A percentile compares a stretch with the other conserved stretches of the same genome.
Conservation (phyloP, 2,329 filamentous ascomycete species). For the Metarhizium sp. region DNA sequence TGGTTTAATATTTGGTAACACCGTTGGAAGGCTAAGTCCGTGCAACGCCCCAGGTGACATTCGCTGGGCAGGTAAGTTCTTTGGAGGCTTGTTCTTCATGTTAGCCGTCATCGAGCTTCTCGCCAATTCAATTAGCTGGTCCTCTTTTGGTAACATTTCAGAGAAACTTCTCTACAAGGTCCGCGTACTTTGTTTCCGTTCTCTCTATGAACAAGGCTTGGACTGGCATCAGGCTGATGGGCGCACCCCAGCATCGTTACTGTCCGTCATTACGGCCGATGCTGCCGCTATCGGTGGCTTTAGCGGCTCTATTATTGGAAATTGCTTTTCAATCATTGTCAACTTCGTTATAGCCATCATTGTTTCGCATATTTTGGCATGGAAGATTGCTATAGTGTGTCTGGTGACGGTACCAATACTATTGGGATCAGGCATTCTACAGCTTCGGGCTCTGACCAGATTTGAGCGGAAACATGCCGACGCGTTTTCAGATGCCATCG, state of each 20-base stretch:
- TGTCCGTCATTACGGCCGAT: slow-evolving; percentile 62
- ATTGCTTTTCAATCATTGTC: slow-evolving; percentile 56
- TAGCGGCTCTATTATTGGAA: slow-evolving; percentile 62
- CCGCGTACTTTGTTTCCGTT: slow-evolving; percentile 53
- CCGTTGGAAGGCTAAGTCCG: slow-evolving; percentile 34
- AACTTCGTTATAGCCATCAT: slow-evolving; percentile 61
- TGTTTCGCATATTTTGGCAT: slow-evolving; percentile 61
- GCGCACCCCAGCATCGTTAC: slow-evolving; percentile 50
- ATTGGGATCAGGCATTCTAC: slow-evolving; percentile 59
- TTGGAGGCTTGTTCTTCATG: slow-evolving; percentile 47
- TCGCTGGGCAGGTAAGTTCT: slow-evolving; percentile 32
- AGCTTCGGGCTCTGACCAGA: slow-evolving; percentile 51
- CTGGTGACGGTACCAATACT: slow-evolving; percentile 60
- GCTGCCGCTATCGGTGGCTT: slow-evolving; percentile 57
- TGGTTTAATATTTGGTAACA: slow-evolving; percentile 39
- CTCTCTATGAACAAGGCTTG: slow-evolving; percentile 55
- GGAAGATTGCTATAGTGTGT: slow-evolving; percentile 68
- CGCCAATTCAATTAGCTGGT: slow-evolving; percentile 44
- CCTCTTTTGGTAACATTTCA: slow-evolving; percentile 37
- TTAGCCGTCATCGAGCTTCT: slow-evolving; percentile 33
- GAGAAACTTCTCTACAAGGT: slow-evolving; percentile 57
- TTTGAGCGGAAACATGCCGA: slow-evolving; percentile 55
- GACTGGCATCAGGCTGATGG: slow-evolving; percentile 62
- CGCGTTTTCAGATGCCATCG: slow-evolving; percentile 54
- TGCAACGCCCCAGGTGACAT: slow-evolving; percentile 32